These are phyloP conservation scores for Ceriops decandra DNA, from an alignment of 345 rosid species.

Conservation along the genomic window DNA sequence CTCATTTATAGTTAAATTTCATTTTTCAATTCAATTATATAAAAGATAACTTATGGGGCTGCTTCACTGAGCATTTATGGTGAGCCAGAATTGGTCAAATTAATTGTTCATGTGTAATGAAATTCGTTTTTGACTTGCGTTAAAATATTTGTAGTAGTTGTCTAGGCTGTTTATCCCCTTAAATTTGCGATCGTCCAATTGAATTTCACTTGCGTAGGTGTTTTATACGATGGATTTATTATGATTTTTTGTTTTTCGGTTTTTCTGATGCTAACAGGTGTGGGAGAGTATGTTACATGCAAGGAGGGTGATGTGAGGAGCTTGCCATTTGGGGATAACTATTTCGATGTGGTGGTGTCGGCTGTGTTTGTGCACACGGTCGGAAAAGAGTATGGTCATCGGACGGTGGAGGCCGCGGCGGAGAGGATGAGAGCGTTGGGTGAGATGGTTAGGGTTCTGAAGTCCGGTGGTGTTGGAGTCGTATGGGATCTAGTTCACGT, in stretches of 20 bases:
- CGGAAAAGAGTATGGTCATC: slow-evolving; percentile 78
- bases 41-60: too few relatives aligned
- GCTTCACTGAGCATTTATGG: too few relatives aligned
- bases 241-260: background rate
- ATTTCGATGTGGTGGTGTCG: slow-evolving; percentile 91
- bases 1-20: too few relatives aligned
- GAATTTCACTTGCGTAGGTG: background rate
- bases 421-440: slow-evolving; percentile 83
- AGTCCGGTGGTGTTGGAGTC: slow-evolving; percentile 72
- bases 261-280: slow-evolving; percentile 38
- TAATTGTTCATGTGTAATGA: background rate
- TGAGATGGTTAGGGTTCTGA: slow-evolving; percentile 85
- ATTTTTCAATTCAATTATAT: too few relatives aligned
- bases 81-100: too few relatives aligned
- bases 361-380: slow-evolving; percentile 77
- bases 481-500: slow-evolving; percentile 86
- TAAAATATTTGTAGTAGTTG: too few relatives aligned
- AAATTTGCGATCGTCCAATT: background rate
- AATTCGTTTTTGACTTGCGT: background rate
- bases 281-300: slow-evolving; percentile 92
- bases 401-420: slow-evolving; percentile 86
- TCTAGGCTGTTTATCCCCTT: background rate
- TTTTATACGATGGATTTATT: background rate
- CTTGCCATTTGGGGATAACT: slow-evolving; percentile 76
- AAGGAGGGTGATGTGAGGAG: slow-evolving; percentile 84